A percentile compares a stretch with the other conserved stretches of the same genome.
Conservation (phyloP, 495 filamentous ascomycete genomes). For the Glutinoglossum americanum region DNA sequence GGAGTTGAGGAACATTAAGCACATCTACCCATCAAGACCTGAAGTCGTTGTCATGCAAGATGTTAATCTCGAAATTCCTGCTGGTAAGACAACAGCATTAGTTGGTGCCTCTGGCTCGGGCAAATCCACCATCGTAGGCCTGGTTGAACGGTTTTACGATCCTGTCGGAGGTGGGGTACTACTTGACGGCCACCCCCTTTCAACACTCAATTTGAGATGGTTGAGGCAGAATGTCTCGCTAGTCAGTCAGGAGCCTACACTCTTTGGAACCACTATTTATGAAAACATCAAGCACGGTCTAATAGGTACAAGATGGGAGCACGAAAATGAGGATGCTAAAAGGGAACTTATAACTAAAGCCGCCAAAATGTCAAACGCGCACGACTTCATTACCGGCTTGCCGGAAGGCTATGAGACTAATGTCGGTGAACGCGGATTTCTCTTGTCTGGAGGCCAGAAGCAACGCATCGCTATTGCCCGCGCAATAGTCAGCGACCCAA, state of each 20-base stretch:
- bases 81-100: constrained; percentile 72
- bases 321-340: constrained; percentile 39
- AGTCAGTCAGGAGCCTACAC: constrained; percentile 66
- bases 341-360: constrained; percentile 53
- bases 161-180: constrained; percentile 61
- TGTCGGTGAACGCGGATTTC: constrained; percentile 83
- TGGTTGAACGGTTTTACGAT: constrained; percentile 85
- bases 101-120: constrained; percentile 76
- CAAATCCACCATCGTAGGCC: constrained; percentile 79
- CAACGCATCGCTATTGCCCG: constrained; percentile 81
- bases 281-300: constrained; percentile 74
- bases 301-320: constrained; percentile 61
- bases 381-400: constrained; percentile 67
- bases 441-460: constrained; percentile 87
- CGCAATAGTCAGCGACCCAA: constrained; percentile 84
- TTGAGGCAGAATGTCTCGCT: constrained; percentile 76
- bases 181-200: constrained; percentile 69
- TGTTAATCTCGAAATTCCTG: constrained; percentile 55
- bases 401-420: constrained; percentile 86
- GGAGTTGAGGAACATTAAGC: constrained; percentile 64
- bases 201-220: constrained; percentile 70
- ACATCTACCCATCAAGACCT: constrained; percentile 82
- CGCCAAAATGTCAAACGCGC: constrained; percentile 77
- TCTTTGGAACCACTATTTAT: constrained; percentile 73
- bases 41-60: constrained; percentile 74